Evolutionary conservation across 345 rosid species (phyloP).

Genomic region (Psidium friedrichsthalianum): DNA sequence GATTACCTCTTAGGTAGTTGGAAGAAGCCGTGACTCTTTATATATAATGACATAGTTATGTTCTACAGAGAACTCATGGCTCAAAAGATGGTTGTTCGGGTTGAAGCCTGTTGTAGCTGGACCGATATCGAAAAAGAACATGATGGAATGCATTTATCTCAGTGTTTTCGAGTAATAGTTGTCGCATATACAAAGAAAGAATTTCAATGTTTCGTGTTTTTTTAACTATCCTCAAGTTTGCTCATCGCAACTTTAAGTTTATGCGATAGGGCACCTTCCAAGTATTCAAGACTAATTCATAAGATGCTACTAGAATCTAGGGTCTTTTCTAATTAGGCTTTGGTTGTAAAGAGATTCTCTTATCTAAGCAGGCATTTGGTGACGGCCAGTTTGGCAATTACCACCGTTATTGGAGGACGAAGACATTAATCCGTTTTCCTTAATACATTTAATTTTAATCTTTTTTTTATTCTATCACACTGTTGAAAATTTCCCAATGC

Average conservation of each 20-base stretch:
- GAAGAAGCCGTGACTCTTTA: too few relatives aligned
- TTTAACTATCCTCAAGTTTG: not conserved
- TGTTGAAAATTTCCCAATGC: too few relatives aligned
- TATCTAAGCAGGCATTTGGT: not conserved
- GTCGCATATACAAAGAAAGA: not conserved
- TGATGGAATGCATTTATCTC: not conserved
- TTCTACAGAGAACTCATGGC: too few relatives aligned
- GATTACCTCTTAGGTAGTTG: too few relatives aligned
- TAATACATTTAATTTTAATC: not conserved
- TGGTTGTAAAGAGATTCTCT: not conserved
- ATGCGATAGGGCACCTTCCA: not conserved
- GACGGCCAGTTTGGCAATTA: not conserved
- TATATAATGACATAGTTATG: too few relatives aligned
- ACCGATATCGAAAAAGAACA: not conserved
- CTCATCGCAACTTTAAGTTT: not conserved
- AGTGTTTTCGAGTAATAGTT: not conserved
- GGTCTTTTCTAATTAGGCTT: not conserved
- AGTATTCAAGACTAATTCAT: not conserved
- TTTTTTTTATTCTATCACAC: too few relatives aligned
- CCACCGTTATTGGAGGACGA: not conserved
- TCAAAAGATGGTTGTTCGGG: too few relatives aligned
- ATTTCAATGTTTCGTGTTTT: not conserved
- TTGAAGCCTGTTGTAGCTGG: too few relatives aligned
- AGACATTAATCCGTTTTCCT: not conserved
- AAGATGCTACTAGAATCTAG: not conserved